Conservation (phyloP, 2,329 filamentous ascomycete species). For the Monascus ruber region DNA sequence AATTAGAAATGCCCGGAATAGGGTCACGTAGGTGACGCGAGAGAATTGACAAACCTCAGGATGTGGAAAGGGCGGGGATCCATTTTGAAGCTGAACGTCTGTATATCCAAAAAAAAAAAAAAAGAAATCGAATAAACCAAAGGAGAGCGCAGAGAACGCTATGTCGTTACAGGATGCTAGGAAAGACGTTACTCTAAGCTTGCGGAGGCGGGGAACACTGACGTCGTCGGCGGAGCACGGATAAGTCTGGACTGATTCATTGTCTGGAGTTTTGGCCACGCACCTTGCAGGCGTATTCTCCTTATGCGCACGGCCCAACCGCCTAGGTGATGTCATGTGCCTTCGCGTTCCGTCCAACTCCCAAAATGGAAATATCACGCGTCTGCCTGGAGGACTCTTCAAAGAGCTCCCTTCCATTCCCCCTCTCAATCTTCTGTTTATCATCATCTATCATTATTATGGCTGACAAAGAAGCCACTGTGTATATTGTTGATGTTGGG, state of each 20-base stretch:
- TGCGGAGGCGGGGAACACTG: no score
- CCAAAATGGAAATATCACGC: constrained; percentile 29
- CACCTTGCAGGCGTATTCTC: no score
- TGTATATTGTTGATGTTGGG: constrained; percentile 86
- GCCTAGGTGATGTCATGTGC: constrained; percentile 28
- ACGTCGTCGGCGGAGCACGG: no score
- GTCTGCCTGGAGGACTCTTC: constrained; percentile 25
- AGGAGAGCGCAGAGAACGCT: no score
- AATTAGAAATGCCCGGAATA: constrained; percentile 3
- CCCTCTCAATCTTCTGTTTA: neutral
- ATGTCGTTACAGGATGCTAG: no score
- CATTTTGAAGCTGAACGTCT: constrained; percentile 11
- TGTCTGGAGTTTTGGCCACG: no score
- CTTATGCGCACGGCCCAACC: constrained; percentile 1
- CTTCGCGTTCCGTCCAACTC: constrained; percentile 20
- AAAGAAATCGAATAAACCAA: neutral
- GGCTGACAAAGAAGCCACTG: constrained; percentile 84
- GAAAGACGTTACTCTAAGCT: no score
- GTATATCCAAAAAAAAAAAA: neutral
- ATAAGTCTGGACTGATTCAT: no score
- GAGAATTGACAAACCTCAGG: constrained; percentile 13
- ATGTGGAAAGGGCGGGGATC: constrained; percentile 26
- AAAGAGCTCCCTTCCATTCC: neutral
- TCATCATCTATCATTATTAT: constrained; percentile 39
- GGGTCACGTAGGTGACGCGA: neutral